These are phyloP conservation scores for Eruca vesicaria DNA, from an alignment of 441 rosid genomes.

Conservation along the genomic window DNA sequence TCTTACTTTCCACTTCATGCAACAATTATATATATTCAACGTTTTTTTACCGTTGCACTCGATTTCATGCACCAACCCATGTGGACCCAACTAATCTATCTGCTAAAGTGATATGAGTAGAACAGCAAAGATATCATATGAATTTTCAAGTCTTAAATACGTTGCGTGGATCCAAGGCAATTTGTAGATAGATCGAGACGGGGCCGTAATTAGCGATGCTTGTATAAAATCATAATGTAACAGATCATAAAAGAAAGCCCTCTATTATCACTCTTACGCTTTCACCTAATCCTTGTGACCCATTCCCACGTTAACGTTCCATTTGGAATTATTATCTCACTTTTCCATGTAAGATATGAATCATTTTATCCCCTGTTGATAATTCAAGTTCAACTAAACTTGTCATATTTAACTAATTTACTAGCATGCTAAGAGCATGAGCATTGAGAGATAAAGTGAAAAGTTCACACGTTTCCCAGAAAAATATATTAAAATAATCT, in stretches of 20 bases:
- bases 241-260: neutral
- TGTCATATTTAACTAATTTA: neutral
- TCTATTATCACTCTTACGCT: neutral
- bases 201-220: constrained; percentile 28
- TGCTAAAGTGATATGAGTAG: constrained; percentile 32
- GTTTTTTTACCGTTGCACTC: constrained; percentile 20
- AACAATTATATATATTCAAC: neutral
- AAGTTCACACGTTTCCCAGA: too few species aligned
- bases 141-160: constrained; percentile 6
- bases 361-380: constrained; percentile 20
- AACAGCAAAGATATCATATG: constrained; percentile 15
- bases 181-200: constrained; percentile 21
- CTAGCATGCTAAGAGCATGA: constrained; percentile 19
- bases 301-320: constrained; percentile 26
- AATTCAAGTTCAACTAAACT: constrained; percentile 1
- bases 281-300: constrained; percentile 32
- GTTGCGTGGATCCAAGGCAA: constrained; percentile 34
- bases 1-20: neutral
- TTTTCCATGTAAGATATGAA: constrained; percentile 26
- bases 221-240: neutral
- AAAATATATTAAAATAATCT: too few species aligned
- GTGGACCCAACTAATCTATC: constrained; percentile 33
- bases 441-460: too few species aligned
- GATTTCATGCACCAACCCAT: constrained; percentile 27
- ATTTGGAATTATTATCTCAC: constrained; percentile 26